Percentiles rank a stretch among this genome's conserved stretches.
Conservation (phyloP, 1,284 basidiomycete species). For the Trichosporon sp. region DNA sequence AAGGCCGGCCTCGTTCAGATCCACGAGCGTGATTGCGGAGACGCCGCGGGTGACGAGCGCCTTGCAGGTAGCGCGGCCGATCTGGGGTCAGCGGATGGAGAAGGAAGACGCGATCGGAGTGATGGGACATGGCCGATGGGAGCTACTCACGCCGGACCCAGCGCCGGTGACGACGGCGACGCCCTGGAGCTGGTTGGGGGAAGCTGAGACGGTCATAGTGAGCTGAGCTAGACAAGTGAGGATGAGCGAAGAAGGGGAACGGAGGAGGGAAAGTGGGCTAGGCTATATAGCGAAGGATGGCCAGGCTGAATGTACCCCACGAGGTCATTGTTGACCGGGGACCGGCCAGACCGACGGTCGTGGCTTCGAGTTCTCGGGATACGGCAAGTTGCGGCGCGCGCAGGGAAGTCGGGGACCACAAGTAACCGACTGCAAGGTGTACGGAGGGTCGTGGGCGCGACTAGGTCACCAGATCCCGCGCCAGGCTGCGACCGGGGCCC, state of each 20-base stretch:
- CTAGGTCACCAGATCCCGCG: background rate
- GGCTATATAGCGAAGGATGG: background rate
- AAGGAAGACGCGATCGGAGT: background rate
- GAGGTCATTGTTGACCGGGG: background rate
- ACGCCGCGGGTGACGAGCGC: constrained; percentile 14
- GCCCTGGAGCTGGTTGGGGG: constrained; percentile 11
- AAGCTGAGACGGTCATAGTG: background rate
- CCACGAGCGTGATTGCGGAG: background rate
- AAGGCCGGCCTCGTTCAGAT: constrained; percentile 4
- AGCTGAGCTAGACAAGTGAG: background rate
- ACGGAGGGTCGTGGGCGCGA: background rate
- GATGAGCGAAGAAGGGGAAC: background rate
- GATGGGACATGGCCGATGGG: background rate
- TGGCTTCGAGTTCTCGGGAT: background rate
- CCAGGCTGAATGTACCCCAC: background rate
- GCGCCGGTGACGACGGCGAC: constrained; percentile 26
- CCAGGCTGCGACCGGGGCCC: background rate
- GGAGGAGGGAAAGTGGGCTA: background rate
- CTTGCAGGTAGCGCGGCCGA: constrained; percentile 13
- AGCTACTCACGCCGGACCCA: constrained; percentile 21
- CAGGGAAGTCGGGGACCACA: background rate
- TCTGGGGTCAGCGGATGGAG: constrained; percentile 10
- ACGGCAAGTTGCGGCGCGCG: background rate
- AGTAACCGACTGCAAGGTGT: background rate
- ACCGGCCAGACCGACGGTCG: background rate